phyloP scores from a whole-genome alignment of 495 filamentous ascomycete genomes.

The Xylaria palmicola region DNA sequence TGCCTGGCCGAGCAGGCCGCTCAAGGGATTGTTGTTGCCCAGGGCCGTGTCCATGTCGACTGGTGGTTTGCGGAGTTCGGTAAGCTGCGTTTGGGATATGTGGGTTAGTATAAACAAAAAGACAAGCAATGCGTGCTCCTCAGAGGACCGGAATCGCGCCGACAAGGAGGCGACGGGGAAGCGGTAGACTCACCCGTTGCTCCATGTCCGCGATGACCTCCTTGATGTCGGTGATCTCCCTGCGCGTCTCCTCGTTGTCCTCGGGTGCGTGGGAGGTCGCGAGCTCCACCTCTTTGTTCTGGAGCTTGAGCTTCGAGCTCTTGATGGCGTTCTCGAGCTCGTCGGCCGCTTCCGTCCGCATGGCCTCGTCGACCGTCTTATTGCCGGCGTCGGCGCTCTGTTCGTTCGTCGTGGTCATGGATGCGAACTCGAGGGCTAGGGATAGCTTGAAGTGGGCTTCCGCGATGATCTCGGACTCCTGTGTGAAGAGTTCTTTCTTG shows the following conservation, averaged over 20 bases:
- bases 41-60: slow-evolving; percentile 59
- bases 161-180: slow-evolving; percentile 26
- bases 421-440: slow-evolving; percentile 89
- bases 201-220: slow-evolving; percentile 88
- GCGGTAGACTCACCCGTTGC: slow-evolving; percentile 58
- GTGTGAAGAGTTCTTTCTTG: slow-evolving; percentile 71
- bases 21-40: slow-evolving; percentile 46
- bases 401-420: slow-evolving; percentile 63
- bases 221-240: slow-evolving; percentile 76
- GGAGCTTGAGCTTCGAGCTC: slow-evolving; percentile 72
- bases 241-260: slow-evolving; percentile 59
- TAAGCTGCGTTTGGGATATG: slow-evolving; percentile 45
- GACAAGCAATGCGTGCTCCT: not conserved
- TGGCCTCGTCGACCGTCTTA: slow-evolving; percentile 57
- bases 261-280: slow-evolving; percentile 50
- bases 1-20: slow-evolving; percentile 71
- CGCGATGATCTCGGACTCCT: slow-evolving; percentile 77
- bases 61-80: slow-evolving; percentile 72
- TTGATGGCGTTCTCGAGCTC: slow-evolving; percentile 83
- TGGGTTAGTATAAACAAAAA: slow-evolving; percentile 18
- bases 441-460: slow-evolving; percentile 97
- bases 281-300: slow-evolving; percentile 67
- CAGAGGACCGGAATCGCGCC: slow-evolving; percentile 14
- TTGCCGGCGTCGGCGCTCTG: slow-evolving; percentile 37
- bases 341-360: slow-evolving; percentile 71